Conservation (phyloP, 306 rosid genomes). For the Glycine soja region DNA sequence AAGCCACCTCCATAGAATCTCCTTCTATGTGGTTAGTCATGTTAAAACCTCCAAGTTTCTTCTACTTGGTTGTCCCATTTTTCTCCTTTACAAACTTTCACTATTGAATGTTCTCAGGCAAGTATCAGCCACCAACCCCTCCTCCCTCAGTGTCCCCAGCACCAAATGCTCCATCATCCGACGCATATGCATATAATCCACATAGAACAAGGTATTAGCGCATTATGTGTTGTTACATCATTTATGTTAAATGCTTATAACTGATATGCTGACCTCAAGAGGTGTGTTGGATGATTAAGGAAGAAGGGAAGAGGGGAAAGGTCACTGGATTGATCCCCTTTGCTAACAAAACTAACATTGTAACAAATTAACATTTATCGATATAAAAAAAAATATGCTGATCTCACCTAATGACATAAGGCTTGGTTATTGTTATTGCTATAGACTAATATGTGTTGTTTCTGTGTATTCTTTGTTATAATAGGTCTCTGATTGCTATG, state of each 20-base stretch:
- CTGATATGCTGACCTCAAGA: too few species aligned
- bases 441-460: too few species aligned
- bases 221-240: not conserved
- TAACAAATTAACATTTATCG: too few species aligned
- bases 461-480: conserved; percentile 6
- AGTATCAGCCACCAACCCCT: conserved; percentile 46
- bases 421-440: too few species aligned
- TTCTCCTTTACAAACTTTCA: not conserved
- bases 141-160: conserved; percentile 40
- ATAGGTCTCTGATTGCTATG: conserved; percentile 56
- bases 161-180: conserved; percentile 6
- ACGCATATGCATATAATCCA: not conserved
- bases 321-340: too few species aligned
- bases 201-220: conserved; percentile 55
- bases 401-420: too few species aligned
- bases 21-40: conserved; percentile 74
- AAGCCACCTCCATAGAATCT: conserved; percentile 67
- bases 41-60: not conserved
- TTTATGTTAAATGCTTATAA: conserved; percentile 23
- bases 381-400: not conserved
- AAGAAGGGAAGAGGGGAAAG: too few species aligned
- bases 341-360: too few species aligned
- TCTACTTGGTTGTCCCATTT: not conserved
- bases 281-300: too few species aligned
- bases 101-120: conserved; percentile 47